A percentile compares a stretch with the other conserved stretches of the same genome.
Conservation (phyloP, 352 stramenopile species). For the Globisporangium acanthophoron region DNA sequence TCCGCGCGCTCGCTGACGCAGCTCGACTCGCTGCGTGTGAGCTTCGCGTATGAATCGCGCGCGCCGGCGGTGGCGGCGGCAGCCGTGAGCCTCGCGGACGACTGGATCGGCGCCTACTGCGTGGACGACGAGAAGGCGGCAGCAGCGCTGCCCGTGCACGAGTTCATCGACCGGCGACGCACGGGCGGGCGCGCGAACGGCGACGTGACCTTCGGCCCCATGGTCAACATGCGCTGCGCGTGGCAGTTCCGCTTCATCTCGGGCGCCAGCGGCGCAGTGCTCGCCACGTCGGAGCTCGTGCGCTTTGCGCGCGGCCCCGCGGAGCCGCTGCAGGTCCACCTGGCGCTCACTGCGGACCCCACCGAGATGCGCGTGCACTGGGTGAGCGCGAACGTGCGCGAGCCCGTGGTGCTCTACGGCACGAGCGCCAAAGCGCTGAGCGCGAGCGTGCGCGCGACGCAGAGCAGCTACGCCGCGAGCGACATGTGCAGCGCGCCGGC, state of each 20-base stretch:
- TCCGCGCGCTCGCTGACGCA: constrained; percentile 23
- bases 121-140: constrained; percentile 12
- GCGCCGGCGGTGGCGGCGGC: background rate
- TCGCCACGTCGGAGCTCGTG: constrained; percentile 25
- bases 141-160: constrained; percentile 4
- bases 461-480: constrained; percentile 3
- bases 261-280: constrained; percentile 17
- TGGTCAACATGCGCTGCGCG: constrained; percentile 26
- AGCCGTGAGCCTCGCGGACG: background rate
- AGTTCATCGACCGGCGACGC: constrained; percentile 14
- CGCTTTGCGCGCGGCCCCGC: constrained; percentile 25
- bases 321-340: constrained; percentile 22
- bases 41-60: constrained; percentile 26
- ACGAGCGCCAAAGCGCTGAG: constrained; percentile 14
- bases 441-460: constrained; percentile 1
- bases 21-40: constrained; percentile 25
- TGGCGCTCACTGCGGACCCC: constrained; percentile 1
- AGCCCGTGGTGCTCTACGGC: constrained; percentile 34
- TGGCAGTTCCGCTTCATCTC: constrained; percentile 21
- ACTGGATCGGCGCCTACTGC: constrained; percentile 20
- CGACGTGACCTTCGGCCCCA: constrained; percentile 12
- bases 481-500: constrained; percentile 13
- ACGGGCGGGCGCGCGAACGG: background rate
- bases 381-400: constrained; percentile 34
- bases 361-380: constrained; percentile 52